Evolutionary conservation across 768 basidiomycete genomes (phyloP).

Genomic region (Podaxis pistillaris): DNA sequence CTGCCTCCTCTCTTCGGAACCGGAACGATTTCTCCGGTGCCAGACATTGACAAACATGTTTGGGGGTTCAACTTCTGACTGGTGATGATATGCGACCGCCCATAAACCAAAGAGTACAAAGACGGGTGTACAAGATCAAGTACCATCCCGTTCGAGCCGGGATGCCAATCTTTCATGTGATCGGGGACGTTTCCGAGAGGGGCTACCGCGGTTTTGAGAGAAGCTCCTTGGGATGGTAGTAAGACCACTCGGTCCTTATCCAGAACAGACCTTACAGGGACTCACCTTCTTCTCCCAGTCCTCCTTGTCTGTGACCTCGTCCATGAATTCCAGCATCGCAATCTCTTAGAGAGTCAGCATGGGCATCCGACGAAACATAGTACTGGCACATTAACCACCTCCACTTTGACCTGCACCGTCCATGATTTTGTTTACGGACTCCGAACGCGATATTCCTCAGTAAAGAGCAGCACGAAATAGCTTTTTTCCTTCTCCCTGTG

Average conservation of each 20-base stretch:
- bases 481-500: background rate
- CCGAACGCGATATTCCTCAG: background rate
- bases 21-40: slow-evolving; percentile 15
- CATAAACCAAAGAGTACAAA: slow-evolving; percentile 35
- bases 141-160: slow-evolving; percentile 36
- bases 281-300: slow-evolving; percentile 21
- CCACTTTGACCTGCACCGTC: background rate
- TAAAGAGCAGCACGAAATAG: slow-evolving; percentile 1
- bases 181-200: slow-evolving; percentile 33
- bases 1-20: background rate
- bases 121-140: slow-evolving; percentile 45
- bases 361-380: background rate
- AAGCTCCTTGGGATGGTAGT: slow-evolving; percentile 14
- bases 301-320: slow-evolving; percentile 20
- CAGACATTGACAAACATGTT: slow-evolving; percentile 18
- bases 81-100: slow-evolving; percentile 21
- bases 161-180: slow-evolving; percentile 40
- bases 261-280: background rate
- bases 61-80: slow-evolving; percentile 1
- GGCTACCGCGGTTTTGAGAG: slow-evolving; percentile 20
- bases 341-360: slow-evolving; percentile 19
- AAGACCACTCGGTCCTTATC: background rate
- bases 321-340: slow-evolving; percentile 21
- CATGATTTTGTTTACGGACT: background rate
- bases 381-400: background rate